Evolutionary conservation across 192 early-diverging fungal species (phyloP), one percentile per base, ranked within the genome.

Genomic region (Entomortierella lignicola): DNA sequence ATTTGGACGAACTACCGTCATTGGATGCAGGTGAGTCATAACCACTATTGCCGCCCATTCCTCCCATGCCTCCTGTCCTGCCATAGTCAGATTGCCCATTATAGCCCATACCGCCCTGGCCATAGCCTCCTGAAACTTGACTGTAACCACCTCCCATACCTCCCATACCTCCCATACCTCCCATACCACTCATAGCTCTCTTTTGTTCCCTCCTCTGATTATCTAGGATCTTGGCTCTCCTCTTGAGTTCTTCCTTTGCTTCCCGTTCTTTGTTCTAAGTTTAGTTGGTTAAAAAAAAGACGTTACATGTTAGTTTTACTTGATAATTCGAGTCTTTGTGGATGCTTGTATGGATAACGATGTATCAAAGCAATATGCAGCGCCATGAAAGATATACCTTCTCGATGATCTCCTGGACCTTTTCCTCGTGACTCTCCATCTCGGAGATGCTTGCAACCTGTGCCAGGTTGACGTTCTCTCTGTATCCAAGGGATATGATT

Each of bases 371-470:
- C 25, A 2, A 20, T 51, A 4, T 17, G 56, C 26, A 4, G 20
- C 34, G 18, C 26, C 30, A n/a, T 26, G 11, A 25, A 11, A 47
- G 11, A 57, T 5, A 10, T 81, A 91, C 90, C 87, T 89, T 91
- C 60, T 93, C 90, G 75, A 98, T 98, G 71, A 97, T 96, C 50
- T 96, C 96, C 72, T 97, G 96, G 60, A 98, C 91, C 83, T 95
- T 93, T 73, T 99, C 98, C 81, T 99, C 98, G 66, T 98, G 95
- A 83, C 92, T 94, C 82, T 99, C 98, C 98, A 99, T 99, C 77
- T 95, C 93, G 57, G 90, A 92, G 55, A 97, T 98, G 30, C 92
- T 96, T 56, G 90, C 91, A n/a, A 99, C 91, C 83, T 97, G 95
- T 70, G 91, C 87, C 27, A 98, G 68, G 66, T 92, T 95, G 32